These are phyloP conservation scores for Pleurotus pulmonarius DNA, from an alignment of 768 basidiomycete species.

Conservation along the genomic window DNA sequence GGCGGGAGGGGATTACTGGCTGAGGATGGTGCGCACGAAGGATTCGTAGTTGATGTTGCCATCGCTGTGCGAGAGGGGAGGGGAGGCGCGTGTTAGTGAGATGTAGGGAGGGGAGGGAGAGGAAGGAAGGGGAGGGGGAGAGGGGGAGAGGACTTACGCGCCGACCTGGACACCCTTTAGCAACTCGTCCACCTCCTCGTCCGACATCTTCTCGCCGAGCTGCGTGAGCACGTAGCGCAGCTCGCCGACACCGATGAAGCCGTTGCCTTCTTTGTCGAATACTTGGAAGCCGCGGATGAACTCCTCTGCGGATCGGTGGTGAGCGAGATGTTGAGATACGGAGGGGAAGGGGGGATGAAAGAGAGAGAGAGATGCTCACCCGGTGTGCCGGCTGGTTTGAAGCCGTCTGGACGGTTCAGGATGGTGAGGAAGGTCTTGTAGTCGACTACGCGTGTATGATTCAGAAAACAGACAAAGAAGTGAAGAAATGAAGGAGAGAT, in stretches of 20 bases:
- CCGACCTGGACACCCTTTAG: slow-evolving; percentile 94
- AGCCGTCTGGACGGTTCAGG: slow-evolving; percentile 92
- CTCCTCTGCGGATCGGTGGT: slow-evolving; percentile 60
- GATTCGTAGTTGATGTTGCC: slow-evolving; percentile 98
- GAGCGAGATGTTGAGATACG: neutral
- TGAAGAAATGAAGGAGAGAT: too few species aligned
- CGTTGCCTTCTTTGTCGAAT: slow-evolving; percentile 56
- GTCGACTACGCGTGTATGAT: slow-evolving; percentile 54
- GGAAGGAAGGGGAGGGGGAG: neutral
- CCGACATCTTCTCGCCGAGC: slow-evolving; percentile 96
- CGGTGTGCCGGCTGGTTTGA: slow-evolving; percentile 94
- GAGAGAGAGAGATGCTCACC: slow-evolving; percentile 44
- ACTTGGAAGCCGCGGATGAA: slow-evolving; percentile 99
- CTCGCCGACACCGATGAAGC: slow-evolving; percentile 80
- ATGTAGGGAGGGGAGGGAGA: neutral
- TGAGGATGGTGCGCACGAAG: slow-evolving; percentile 91
- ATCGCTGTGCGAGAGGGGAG: slow-evolving; percentile 50
- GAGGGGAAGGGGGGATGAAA: neutral
- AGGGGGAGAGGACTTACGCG: slow-evolving; percentile 46
- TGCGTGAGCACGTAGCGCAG: slow-evolving; percentile 92
- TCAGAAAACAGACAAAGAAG: too few species aligned
- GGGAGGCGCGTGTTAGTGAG: slow-evolving; percentile 1
- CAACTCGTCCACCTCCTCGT: slow-evolving; percentile 97
- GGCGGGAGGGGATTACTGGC: slow-evolving; percentile 48
- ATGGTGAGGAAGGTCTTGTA: slow-evolving; percentile 90